Percentiles rank a stretch among this genome's conserved stretches.
These are phyloP conservation scores for Marasmius sp. DNA, from an alignment of 1,284 basidiomycete species.

Conservation along the genomic window DNA sequence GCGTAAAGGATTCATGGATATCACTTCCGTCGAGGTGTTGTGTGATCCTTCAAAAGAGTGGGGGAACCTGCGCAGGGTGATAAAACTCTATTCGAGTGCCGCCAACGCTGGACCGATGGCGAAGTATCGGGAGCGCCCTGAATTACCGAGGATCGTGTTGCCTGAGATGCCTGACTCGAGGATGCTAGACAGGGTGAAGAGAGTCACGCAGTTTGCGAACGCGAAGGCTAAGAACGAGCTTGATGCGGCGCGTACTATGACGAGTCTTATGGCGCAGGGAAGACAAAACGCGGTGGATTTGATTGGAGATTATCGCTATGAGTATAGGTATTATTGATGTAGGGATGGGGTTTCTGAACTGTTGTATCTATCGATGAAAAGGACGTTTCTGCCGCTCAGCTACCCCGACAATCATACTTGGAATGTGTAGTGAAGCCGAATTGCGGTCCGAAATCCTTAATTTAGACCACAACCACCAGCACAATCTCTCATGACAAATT, in stretches of 20 bases:
- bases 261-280: neutral
- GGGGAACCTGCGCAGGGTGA: slow-evolving; percentile 1
- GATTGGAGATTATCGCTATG: neutral
- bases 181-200: slow-evolving; percentile 11
- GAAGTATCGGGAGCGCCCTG: slow-evolving; percentile 2
- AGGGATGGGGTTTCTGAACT: neutral
- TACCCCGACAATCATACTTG: too few relatives aligned
- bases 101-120: neutral
- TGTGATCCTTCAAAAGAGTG: slow-evolving; percentile 11
- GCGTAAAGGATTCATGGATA: slow-evolving; percentile 10
- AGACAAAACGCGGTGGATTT: neutral
- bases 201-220: slow-evolving; percentile 3
- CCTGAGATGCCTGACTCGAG: slow-evolving; percentile 12
- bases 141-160: slow-evolving; percentile 13
- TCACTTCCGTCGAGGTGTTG: slow-evolving; percentile 13
- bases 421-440: too few relatives aligned
- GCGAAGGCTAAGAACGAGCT: neutral
- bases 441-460: too few relatives aligned
- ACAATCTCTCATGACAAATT: too few relatives aligned
- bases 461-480: too few relatives aligned
- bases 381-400: too few relatives aligned
- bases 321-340: neutral
- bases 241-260: neutral
- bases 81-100: slow-evolving; percentile 6
- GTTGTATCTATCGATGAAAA: too few relatives aligned